These are phyloP conservation scores for Staphylotrichum longicolle DNA, from an alignment of 495 filamentous ascomycete species.

Conservation along the genomic window DNA sequence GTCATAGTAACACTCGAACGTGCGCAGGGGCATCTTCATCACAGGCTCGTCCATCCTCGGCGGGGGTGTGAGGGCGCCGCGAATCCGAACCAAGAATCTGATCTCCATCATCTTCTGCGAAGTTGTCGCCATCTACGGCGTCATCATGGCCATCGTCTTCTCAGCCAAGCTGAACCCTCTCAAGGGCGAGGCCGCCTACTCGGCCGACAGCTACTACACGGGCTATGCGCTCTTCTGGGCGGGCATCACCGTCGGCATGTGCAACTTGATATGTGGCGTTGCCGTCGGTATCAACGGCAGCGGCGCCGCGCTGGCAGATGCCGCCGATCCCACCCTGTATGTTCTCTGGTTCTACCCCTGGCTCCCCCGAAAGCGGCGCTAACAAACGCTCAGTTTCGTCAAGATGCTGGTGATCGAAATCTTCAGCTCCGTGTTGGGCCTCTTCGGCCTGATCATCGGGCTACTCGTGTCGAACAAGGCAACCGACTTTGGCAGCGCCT, in stretches of 20 bases:
- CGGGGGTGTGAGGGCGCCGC: constrained; percentile 89
- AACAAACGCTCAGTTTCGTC: constrained; percentile 70
- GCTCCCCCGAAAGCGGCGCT: constrained; percentile 14
- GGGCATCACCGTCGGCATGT: constrained; percentile 87
- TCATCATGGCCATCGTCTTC: constrained; percentile 99
- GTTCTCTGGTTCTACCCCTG: constrained; percentile 34
- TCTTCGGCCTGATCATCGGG: constrained; percentile 97
- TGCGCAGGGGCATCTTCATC: constrained; percentile 90
- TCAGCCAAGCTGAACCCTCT: constrained; percentile 76
- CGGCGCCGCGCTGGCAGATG: constrained; percentile 93
- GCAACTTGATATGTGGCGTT: constrained; percentile 94
- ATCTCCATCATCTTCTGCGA: constrained; percentile 99
- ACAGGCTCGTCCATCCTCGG: constrained; percentile 98
- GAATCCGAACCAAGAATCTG: constrained; percentile 98
- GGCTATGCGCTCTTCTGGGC: constrained; percentile 96
- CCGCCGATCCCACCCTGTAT: constrained; percentile 86
- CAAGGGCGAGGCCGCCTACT: constrained; percentile 61
- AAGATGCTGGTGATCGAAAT: constrained; percentile 99
- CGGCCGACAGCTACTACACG: constrained; percentile 82
- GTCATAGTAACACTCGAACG: constrained; percentile 30
- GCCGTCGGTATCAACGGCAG: constrained; percentile 98
- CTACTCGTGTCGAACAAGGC: constrained; percentile 83
- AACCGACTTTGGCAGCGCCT: constrained; percentile 60
- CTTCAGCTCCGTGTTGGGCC: constrained; percentile 94
- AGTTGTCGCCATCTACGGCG: constrained; percentile 98